These are phyloP conservation scores for Hyaloscypha finlandica DNA, from an alignment of 495 filamentous ascomycete genomes.

Conservation along the genomic window DNA sequence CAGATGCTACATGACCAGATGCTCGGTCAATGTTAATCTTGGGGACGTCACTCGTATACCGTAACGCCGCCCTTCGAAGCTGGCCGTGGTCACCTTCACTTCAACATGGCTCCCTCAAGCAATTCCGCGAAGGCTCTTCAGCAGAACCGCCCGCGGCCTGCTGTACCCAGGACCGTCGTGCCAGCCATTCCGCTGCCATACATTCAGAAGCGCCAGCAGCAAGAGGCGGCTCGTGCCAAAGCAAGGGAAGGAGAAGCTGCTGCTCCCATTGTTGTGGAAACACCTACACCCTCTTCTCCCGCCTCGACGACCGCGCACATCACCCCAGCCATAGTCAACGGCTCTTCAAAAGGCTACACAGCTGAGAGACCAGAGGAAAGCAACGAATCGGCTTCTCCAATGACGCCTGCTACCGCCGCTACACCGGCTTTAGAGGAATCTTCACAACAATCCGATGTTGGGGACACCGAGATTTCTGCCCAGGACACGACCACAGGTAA, in stretches of 20 bases:
- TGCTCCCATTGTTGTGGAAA: constrained; percentile 11
- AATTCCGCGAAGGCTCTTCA: constrained; percentile 29
- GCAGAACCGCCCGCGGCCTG: constrained; percentile 34
- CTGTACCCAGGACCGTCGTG: constrained; percentile 31
- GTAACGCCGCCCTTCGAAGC: neutral
- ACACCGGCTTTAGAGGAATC: constrained; percentile 10
- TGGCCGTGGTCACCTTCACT: neutral
- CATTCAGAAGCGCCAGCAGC: constrained; percentile 37
- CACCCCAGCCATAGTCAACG: constrained; percentile 21
- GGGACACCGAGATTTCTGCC: constrained; percentile 10
- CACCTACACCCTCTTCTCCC: constrained; percentile 7
- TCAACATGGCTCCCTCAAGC: constrained; percentile 29
- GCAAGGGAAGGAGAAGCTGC: constrained; percentile 23
- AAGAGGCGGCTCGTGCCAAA: constrained; percentile 26
- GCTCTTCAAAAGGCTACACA: constrained; percentile 10
- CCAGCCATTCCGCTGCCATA: constrained; percentile 44
- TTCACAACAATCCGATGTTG: neutral
- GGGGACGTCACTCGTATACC: constrained; percentile 33
- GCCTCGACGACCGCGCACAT: constrained; percentile 17
- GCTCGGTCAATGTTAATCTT: constrained; percentile 36
- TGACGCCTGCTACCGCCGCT: constrained; percentile 1
- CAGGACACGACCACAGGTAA: constrained; percentile 25
- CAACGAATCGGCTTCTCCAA: constrained; percentile 4
- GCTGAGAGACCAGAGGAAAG: constrained; percentile 6
- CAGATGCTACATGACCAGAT: constrained; percentile 36